Evolutionary conservation across 441 rosid genomes (phyloP), one percentile per base, ranked within the genome.

Genomic region (Kokia cookei): DNA sequence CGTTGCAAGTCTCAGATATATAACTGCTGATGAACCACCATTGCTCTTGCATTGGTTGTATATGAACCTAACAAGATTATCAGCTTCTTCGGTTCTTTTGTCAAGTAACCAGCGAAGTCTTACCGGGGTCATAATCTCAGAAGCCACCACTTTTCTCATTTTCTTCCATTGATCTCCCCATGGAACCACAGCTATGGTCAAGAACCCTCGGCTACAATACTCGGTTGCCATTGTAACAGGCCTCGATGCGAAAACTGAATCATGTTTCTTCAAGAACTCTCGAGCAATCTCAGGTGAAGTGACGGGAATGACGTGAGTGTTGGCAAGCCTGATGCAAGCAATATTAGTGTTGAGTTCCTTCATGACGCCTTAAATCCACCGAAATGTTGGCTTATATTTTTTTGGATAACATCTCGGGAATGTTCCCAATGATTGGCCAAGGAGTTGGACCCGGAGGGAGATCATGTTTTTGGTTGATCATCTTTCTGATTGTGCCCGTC

Each of bases 11-110:
- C 90, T 77, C 48, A 88, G 37, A 54, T 86, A 75, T 45, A 86
- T 32, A 17, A 61, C 43, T 7, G 45, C 63, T 11, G 32, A 19
- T 22, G 60, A 59, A 42, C 40, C 64, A 9, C 8, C 1, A 29
- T 5, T 60, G 65, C 82, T 57, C 61, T 2, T 69, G 29, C 78
- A 82, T 72, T 73, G 79, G 57, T 80, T 84, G 61, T 80, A 78
- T 5, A 89, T 10, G 75, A 82, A 90, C 48, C 69, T 76, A 2
- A 87, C 83, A 14, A 90, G 79, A 64, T 88, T 79, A 37, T 88
- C 85, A 8, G 86, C 85, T 58, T 90, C 92, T 67, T 86, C 81
- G 3, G 55, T 54, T 77, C 92, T 80, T 47, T 81, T 88, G 2
- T 64, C 69, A 0, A 73, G 82, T 2, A 88, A 76, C 85, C 84